phyloP scores from a whole-genome alignment of 306 rosid species.

The Hippophae gyantsensis region DNA sequence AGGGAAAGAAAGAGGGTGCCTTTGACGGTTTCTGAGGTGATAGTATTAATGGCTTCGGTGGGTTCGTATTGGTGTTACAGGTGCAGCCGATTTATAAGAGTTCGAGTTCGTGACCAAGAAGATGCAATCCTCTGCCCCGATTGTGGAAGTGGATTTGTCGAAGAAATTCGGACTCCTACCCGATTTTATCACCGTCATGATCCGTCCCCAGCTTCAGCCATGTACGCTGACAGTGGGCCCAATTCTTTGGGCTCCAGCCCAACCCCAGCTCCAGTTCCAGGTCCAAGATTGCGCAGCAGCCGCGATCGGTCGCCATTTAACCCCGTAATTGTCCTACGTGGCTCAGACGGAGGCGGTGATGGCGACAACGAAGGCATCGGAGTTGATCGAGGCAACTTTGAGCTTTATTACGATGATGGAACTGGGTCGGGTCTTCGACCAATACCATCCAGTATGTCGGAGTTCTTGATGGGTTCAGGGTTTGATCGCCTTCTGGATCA shows the following conservation, averaged over 20 bases:
- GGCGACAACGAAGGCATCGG: constrained; percentile 30
- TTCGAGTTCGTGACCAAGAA: constrained; percentile 31
- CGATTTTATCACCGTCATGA: constrained; percentile 23
- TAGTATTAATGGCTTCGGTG: constrained; percentile 30
- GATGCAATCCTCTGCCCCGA: constrained; percentile 42
- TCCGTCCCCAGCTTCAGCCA: constrained; percentile 36
- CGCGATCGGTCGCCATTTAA: constrained; percentile 55
- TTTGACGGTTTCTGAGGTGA: not conserved
- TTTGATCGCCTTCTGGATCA: constrained; percentile 59
- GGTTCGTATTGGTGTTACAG: constrained; percentile 52
- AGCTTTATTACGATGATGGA: constrained; percentile 58
- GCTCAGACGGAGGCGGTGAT: constrained; percentile 25
- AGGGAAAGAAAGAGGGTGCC: not conserved
- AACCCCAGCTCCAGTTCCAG: constrained; percentile 17
- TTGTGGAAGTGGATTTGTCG: constrained; percentile 46
- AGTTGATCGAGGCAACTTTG: constrained; percentile 39
- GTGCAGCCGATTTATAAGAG: constrained; percentile 38
- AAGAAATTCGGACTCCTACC: constrained; percentile 37
- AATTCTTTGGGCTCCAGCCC: constrained; percentile 18
- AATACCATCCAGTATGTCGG: constrained; percentile 42
- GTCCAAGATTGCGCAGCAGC: constrained; percentile 35
- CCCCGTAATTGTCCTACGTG: constrained; percentile 58
- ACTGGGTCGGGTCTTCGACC: constrained; percentile 53
- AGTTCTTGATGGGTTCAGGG: constrained; percentile 58
- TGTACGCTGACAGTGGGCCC: constrained; percentile 28